Conservation (phyloP, 2,329 filamentous ascomycete genomes). For the Domatiomyces globalis region DNA sequence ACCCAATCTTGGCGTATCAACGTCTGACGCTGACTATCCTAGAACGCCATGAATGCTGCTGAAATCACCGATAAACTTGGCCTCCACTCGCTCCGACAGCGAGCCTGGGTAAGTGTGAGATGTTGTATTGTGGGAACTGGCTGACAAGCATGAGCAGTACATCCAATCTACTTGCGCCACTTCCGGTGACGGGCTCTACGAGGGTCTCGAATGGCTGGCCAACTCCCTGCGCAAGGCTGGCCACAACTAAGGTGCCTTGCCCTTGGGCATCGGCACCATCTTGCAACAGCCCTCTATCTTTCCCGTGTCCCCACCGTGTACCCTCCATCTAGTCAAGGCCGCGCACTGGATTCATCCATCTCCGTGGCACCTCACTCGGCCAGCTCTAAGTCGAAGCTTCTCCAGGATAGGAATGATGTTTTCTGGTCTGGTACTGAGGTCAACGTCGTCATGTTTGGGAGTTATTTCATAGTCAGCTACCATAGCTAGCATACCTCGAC, state of each 20-base stretch:
- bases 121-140: neutral
- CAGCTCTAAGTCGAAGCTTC: neutral
- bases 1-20: slow-evolving; percentile 2
- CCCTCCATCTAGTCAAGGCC: neutral
- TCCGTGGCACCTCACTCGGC: neutral
- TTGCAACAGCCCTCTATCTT: slow-evolving; percentile 4
- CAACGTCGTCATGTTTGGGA: slow-evolving; percentile 4
- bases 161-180: slow-evolving; percentile 99
- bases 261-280: neutral
- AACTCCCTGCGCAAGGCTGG: slow-evolving; percentile 62
- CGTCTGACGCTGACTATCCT: slow-evolving; percentile 1
- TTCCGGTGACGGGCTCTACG: slow-evolving; percentile 97
- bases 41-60: slow-evolving; percentile 99
- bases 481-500: slow-evolving; percentile 4
- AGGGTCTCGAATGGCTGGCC: slow-evolving; percentile 91
- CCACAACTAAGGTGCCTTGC: slow-evolving; percentile 27
- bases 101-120: slow-evolving; percentile 70
- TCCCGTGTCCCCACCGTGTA: neutral
- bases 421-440: slow-evolving; percentile 1
- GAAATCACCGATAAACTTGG: slow-evolving; percentile 99
- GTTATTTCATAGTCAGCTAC: slow-evolving; percentile 6
- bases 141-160: slow-evolving; percentile 46
- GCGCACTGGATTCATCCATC: neutral
- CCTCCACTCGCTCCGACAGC: slow-evolving; percentile 96
- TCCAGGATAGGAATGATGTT: slow-evolving; percentile 1